phyloP scores from a whole-genome alignment of 2,329 filamentous ascomycete genomes.

The Diaporthe longicolla region DNA sequence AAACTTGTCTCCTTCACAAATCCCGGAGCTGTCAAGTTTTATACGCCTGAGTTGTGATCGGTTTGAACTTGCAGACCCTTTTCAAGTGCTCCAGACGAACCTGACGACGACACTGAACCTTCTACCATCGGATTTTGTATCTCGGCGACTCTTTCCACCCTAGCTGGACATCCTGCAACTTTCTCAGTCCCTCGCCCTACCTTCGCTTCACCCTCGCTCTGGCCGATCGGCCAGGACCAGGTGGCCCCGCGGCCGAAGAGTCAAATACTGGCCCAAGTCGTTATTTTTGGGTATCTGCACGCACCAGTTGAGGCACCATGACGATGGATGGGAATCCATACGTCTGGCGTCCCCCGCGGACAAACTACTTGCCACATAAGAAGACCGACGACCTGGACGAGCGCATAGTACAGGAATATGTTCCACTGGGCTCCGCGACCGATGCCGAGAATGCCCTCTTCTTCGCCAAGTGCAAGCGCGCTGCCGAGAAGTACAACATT shows the following conservation, averaged over 20 bases:
- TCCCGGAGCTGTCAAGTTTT: not conserved
- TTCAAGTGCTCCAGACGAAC: not conserved
- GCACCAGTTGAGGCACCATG: not conserved
- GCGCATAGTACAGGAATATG: constrained; percentile 66
- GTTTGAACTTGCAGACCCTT: not conserved
- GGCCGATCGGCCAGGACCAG: not conserved
- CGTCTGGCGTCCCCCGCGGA: constrained; percentile 67
- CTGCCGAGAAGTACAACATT: constrained; percentile 76
- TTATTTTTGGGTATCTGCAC: not conserved
- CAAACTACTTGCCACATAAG: constrained; percentile 72
- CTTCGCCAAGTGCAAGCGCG: constrained; percentile 70
- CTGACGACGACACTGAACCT: not conserved
- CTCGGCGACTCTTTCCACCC: not conserved
- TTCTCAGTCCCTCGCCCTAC: not conserved
- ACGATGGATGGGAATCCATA: constrained; percentile 62
- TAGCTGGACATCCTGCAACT: not conserved
- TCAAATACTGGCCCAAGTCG: not conserved
- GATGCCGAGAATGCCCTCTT: constrained; percentile 70
- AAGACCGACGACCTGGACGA: constrained; percentile 59
- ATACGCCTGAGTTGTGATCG: not conserved
- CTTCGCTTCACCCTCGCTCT: not conserved
- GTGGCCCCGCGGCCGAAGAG: not conserved
- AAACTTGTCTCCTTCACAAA: constrained; percentile 17
- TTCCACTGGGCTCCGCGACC: constrained; percentile 64
- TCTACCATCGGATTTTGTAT: not conserved